phyloP scores from a whole-genome alignment of 768 basidiomycete species.

The Phylloporus sp. region DNA sequence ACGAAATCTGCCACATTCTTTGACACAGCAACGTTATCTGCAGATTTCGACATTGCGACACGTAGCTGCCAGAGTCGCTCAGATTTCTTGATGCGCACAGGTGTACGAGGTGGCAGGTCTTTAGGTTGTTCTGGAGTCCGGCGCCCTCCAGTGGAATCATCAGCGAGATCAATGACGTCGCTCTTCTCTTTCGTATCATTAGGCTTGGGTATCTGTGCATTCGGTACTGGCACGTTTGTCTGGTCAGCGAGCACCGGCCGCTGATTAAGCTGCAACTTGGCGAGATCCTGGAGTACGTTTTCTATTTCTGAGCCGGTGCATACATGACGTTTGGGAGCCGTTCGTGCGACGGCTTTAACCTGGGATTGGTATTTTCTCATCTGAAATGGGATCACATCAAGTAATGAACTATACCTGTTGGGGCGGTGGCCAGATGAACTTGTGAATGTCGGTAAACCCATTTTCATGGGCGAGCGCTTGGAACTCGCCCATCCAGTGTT shows the following conservation, averaged over 20 bases:
- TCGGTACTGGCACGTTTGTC: slow-evolving; percentile 35
- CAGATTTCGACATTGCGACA: slow-evolving; percentile 38
- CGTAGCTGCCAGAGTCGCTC: slow-evolving; percentile 47
- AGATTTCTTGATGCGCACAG: slow-evolving; percentile 38
- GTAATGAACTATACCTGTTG: slow-evolving; percentile 24
- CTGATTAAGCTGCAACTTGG: slow-evolving; percentile 52
- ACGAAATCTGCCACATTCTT: slow-evolving; percentile 54
- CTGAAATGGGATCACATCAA: neutral
- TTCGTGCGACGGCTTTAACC: slow-evolving; percentile 29
- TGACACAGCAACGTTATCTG: slow-evolving; percentile 53
- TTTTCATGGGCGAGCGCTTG: slow-evolving; percentile 52
- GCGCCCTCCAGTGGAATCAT: slow-evolving; percentile 32
- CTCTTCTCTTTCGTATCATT: slow-evolving; percentile 15
- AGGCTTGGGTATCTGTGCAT: slow-evolving; percentile 32
- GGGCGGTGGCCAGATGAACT: slow-evolving; percentile 68
- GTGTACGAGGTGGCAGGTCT: slow-evolving; percentile 26
- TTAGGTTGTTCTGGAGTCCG: slow-evolving; percentile 15
- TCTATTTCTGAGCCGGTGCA: slow-evolving; percentile 45
- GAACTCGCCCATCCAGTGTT: slow-evolving; percentile 60
- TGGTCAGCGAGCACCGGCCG: slow-evolving; percentile 49
- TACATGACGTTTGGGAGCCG: slow-evolving; percentile 11
- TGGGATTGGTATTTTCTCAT: slow-evolving; percentile 8
- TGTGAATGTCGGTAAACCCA: slow-evolving; percentile 54
- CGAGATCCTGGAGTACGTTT: slow-evolving; percentile 53
- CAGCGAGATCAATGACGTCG: slow-evolving; percentile 46